Base-by-base conservation (phyloP, 768 basidiomycete species). In the Russula dissimulans region DNA sequence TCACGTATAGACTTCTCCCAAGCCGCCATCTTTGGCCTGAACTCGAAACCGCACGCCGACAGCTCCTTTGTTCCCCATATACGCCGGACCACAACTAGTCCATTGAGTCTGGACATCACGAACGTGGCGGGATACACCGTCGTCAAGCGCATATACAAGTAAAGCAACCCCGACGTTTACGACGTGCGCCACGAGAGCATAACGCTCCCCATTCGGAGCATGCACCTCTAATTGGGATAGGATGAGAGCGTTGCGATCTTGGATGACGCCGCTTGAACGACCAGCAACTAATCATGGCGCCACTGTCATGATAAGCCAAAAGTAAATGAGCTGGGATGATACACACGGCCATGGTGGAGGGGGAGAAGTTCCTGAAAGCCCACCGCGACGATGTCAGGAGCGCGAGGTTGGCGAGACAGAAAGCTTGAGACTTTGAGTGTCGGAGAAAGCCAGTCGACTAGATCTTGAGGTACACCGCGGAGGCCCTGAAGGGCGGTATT, bases 21-120 rank as follows among this genome's bases (percentile, higher is more conserved):
- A 70, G 48, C 75, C 72, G 8, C 79, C 80, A 34, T 82, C 81
- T 34, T 74, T 71, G 9, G 75, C 77, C n/a, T 77, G 72, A 22
- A 94, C 77, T 51, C 87, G 82, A 71, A 98, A 86, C 43, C 95
- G 80, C 44, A 93, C 78, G 14, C 89, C 94, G 3, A 97, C 93
- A 0, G 91, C 95, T 31, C 92, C 93, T 73, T 98, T 98, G 75
- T 99, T 97, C 6, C 90, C 91, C 89, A 97, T 89, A 65, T 81
- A 85, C 15, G 71, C 79, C 38, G 82, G 85, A 5, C 86, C 87
- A 69, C 70, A 82, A 7, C 89, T 87, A 0, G 85, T 89, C 84
- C 89, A 87, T 57, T 81, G 75, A 49, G 87, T 86, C 67, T 91
- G 78, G 39, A 89, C 81, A 66, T 89, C 81, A 61, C 76, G 73